Evolutionary conservation across 257 asterid species (phyloP), one percentile per base, ranked within the genome.

Genomic region (Lavandula angustifolia): DNA sequence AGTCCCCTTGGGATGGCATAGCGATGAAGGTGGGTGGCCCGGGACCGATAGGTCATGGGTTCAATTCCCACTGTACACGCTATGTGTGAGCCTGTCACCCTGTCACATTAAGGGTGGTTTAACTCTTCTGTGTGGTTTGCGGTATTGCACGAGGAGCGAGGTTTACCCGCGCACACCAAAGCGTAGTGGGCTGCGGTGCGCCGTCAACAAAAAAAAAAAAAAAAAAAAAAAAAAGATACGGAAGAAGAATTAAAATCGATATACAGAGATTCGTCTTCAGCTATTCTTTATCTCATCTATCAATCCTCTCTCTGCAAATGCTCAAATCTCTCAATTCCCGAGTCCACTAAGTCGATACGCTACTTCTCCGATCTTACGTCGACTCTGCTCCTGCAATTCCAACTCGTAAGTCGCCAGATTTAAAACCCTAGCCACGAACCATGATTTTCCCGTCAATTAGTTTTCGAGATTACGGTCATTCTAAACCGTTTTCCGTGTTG

Each of bases 201-300:
- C n/a, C n/a, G n/a, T n/a, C n/a, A 47, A 56, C 41, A 9, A 13
- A 9, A 60, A 43, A 32, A 38, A 37, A 27, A 53, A 54, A 0
- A 42, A 60, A 52, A 53, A 66, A 7, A 32, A 44, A 43, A 32
- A 46, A 13, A 16, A 58, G 35, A 65, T 18, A 43, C 31, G 72
- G 33, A 57, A 9, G 56, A 12, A 41, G 12, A 61, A 43, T 41
- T 47, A 9, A 13, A 47, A 71, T 65, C 51, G 41, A 61, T 50
- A 62, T 50, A 73, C 77, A 81, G 81, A 79, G 91, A 84, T 84
- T 81, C 86, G 81, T 84, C 85, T 77, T 73, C 81, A 49, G 81
- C 80, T 71, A 69, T 75, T 75, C 76, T 76, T 72, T 62, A 77
- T 76, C 80, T 62, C 71, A 77, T 74, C 80, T 70, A 75, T 73